These are phyloP conservation scores for Rhododendron ferrugineum DNA, from an alignment of 148 eudicot genomes.

Conservation along the genomic window DNA sequence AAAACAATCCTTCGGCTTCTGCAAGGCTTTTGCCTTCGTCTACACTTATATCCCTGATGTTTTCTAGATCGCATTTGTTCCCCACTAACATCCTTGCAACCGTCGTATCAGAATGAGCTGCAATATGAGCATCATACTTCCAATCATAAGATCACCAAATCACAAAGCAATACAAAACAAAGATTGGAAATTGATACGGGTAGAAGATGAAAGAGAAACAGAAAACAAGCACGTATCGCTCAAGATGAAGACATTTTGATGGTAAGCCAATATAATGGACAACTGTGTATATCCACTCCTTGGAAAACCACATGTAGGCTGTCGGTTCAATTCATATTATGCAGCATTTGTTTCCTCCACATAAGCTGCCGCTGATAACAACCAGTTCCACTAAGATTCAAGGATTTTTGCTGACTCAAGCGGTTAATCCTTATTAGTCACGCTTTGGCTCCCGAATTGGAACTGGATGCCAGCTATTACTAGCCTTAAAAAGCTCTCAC, in stretches of 20 bases:
- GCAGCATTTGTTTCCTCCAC: background rate
- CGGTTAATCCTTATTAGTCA: no score
- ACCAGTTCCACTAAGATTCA: background rate
- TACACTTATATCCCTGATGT: slow-evolving; percentile 52
- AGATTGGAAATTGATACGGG: background rate
- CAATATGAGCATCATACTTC: slow-evolving; percentile 8
- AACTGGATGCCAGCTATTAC: background rate
- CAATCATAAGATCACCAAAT: background rate
- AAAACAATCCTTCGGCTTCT: slow-evolving; percentile 65
- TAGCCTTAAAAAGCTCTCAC: background rate
- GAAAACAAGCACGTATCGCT: background rate
- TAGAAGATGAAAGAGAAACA: background rate
- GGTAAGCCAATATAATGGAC: background rate
- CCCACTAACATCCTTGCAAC: slow-evolving; percentile 65
- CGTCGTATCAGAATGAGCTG: slow-evolving; percentile 74
- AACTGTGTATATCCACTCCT: no score
- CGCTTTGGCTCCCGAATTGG: no score
- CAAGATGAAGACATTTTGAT: background rate
- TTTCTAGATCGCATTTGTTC: slow-evolving; percentile 57
- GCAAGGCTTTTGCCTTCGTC: slow-evolving; percentile 67
- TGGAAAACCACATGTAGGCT: no score
- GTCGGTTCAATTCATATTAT: no score
- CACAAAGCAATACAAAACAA: background rate
- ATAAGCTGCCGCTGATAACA: background rate
- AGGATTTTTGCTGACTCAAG: no score